A percentile compares a stretch with the other conserved stretches of the same genome.
Conservation (phyloP, 768 basidiomycete genomes). For the Strobilomyces confusus region DNA sequence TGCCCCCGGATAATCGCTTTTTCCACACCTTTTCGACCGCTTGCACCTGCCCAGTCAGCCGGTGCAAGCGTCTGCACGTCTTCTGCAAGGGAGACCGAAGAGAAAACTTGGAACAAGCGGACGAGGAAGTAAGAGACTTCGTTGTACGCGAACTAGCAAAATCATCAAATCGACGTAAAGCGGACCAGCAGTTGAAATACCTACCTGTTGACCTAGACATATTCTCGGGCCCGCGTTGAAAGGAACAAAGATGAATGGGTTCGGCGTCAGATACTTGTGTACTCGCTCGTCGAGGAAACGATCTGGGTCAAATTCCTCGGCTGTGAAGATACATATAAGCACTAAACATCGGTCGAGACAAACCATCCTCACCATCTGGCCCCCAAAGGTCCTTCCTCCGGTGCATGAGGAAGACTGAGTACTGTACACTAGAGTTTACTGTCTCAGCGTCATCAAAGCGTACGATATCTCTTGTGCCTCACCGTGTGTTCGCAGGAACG, state of each 20-base stretch:
- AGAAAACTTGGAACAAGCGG: constrained; percentile 54
- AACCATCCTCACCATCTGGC: constrained; percentile 46
- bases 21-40: constrained; percentile 41
- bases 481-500: constrained; percentile 31
- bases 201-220: constrained; percentile 37
- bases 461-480: neutral
- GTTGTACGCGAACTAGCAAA: constrained; percentile 57
- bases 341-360: neutral
- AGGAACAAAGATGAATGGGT: constrained; percentile 48
- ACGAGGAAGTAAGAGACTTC: constrained; percentile 62
- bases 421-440: constrained; percentile 32
- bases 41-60: constrained; percentile 36
- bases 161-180: neutral
- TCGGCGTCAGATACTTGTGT: constrained; percentile 50
- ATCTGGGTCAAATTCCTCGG: constrained; percentile 61
- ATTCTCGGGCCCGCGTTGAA: constrained; percentile 40
- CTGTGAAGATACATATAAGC: constrained; percentile 26
- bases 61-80: constrained; percentile 48
- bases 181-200: neutral
- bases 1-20: constrained; percentile 43
- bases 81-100: constrained; percentile 39
- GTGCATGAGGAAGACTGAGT: constrained; percentile 55
- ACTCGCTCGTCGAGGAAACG: constrained; percentile 62
- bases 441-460: neutral
- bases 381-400: constrained; percentile 64